phyloP scores from a whole-genome alignment of 2,329 filamentous ascomycete species.

The Phaeosphaeria sp. region DNA sequence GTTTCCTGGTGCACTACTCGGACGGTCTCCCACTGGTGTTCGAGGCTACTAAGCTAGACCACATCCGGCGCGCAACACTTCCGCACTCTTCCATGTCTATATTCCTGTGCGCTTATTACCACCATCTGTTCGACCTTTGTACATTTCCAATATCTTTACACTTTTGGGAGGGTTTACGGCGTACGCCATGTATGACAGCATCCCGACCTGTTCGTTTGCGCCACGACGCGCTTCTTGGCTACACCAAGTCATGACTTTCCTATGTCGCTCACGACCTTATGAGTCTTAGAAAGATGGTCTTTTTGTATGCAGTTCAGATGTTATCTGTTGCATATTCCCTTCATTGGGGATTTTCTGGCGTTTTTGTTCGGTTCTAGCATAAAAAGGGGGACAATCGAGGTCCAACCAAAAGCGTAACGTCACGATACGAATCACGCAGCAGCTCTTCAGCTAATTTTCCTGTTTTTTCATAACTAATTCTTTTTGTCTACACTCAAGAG shows the following conservation, averaged over 20 bases:
- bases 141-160: constrained; percentile 40
- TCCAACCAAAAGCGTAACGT: constrained; percentile 28
- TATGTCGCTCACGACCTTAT: constrained; percentile 42
- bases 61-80: constrained; percentile 6
- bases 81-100: constrained; percentile 30
- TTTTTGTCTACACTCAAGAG: constrained; percentile 29
- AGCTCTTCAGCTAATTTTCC: constrained; percentile 43
- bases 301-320: constrained; percentile 17
- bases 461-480: constrained; percentile 13
- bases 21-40: constrained; percentile 35
- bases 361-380: constrained; percentile 11
- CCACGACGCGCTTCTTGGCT: constrained; percentile 28
- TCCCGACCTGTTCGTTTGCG: constrained; percentile 33
- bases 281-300: constrained; percentile 29
- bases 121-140: constrained; percentile 14
- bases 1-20: constrained; percentile 43
- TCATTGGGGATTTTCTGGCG: constrained; percentile 29
- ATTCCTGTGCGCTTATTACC: constrained; percentile 34
- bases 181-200: constrained; percentile 48
- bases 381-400: constrained; percentile 13
- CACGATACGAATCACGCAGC: constrained; percentile 31
- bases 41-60: constrained; percentile 29
- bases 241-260: constrained; percentile 18
- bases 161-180: constrained; percentile 39
- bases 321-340: constrained; percentile 21